Evolutionary conservation across 2,329 filamentous ascomycete genomes (phyloP), one percentile per base, ranked within the genome.

Genomic region (Dryadomyces quercus-mongolicae): DNA sequence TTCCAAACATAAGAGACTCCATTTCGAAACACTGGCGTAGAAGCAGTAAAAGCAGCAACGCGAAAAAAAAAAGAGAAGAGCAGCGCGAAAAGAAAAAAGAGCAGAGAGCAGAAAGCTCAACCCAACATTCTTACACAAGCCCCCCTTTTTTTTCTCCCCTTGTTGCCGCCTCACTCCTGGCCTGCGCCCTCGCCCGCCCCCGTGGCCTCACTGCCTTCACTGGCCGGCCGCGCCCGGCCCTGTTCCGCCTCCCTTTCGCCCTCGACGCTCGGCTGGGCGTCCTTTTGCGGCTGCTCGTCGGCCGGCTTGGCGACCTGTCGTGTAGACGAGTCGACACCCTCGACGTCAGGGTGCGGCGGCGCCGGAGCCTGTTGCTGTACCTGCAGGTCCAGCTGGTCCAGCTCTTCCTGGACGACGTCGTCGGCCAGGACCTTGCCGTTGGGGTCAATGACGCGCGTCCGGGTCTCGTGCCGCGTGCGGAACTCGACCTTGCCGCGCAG

Each of bases 401-500:
- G 36, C 44, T 52, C 16, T 59, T 67, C 66, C 61, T 31, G 25
- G 25, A 66, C 65, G 50, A 63, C 16, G 22, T 68, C 66, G 15
- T 72, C 71, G 38, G 68, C 62, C 12, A 67, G 66, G n/a, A 95
- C 87, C 60, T 91, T 89, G 56, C 91, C 93, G 46, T 82, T 68
- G 52, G 80, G 80, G 68, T 95, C 89, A 44, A 95, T 76, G 54
- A 97, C 70, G 55, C 88, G 84, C 9, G 90, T 96, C 60, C 87
- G 81, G n/a, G 92, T 96, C 75, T 97, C 92, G 67, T 96, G 96
- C 61, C 85, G 86, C 13, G 93, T 97, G 72, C 94, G 84, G 72
- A 98, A 96, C 63, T 89, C 88, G 56, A 97, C 91, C 70, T 95
- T 94, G 63, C 92, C 93, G 68, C 92, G 81, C 36, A 98, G 80